A percentile compares a stretch with the other conserved stretches of the same genome.
Evolutionary conservation across 371 early-diverging fungal genomes (phyloP).

Genomic region (Rhizopus sp.): DNA sequence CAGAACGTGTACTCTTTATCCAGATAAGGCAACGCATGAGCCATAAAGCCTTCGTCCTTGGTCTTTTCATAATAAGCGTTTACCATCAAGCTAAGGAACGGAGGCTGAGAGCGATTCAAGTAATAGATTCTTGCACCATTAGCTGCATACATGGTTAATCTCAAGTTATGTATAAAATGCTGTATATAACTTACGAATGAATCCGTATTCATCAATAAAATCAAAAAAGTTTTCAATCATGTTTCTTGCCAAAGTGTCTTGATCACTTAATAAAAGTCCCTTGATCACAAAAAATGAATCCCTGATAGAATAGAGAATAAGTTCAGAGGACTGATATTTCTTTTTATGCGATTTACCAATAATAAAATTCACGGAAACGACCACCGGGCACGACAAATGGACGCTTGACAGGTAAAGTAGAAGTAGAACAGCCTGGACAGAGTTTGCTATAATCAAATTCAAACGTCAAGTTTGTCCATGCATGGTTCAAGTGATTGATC

Average conservation of each 20-base stretch:
- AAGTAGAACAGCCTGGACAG: slow-evolving; percentile 59
- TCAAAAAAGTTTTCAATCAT: slow-evolving; percentile 74
- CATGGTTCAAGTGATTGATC: slow-evolving; percentile 48
- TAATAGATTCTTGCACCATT: slow-evolving; percentile 90
- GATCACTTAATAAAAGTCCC: slow-evolving; percentile 72
- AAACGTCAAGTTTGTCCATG: slow-evolving; percentile 66
- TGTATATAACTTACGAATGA: slow-evolving; percentile 63
- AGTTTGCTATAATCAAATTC: slow-evolving; percentile 46
- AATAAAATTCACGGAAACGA: slow-evolving; percentile 88
- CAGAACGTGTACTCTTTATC: slow-evolving; percentile 75
- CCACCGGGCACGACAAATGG: slow-evolving; percentile 92
- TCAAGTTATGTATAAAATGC: background rate
- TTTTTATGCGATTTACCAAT: slow-evolving; percentile 60
- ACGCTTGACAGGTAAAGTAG: slow-evolving; percentile 54
- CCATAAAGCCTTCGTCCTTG: slow-evolving; percentile 52
- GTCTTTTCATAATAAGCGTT: slow-evolving; percentile 59
- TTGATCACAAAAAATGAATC: slow-evolving; percentile 85
- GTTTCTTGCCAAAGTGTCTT: slow-evolving; percentile 57
- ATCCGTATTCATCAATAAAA: slow-evolving; percentile 73
- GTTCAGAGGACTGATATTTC: background rate
- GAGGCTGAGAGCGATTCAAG: slow-evolving; percentile 87
- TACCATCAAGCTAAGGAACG: slow-evolving; percentile 79
- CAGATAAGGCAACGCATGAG: slow-evolving; percentile 53
- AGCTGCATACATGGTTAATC: slow-evolving; percentile 36
- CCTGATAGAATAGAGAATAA: slow-evolving; percentile 20